Evolutionary conservation across 192 early-diverging fungal species (phyloP).

Genomic region (Paraglomus occultum): DNA sequence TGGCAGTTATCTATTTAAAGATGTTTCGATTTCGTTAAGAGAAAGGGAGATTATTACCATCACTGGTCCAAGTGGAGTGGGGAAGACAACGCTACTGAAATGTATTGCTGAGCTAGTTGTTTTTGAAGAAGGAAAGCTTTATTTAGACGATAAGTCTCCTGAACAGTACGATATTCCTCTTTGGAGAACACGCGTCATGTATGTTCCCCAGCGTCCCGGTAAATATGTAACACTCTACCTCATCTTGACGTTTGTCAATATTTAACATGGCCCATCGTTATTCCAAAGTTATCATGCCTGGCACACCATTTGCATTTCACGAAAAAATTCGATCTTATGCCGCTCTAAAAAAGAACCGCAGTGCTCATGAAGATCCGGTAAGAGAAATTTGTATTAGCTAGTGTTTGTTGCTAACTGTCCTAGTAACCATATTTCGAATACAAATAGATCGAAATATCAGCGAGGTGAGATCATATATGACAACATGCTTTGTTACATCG

Average conservation of each 20-base stretch:
- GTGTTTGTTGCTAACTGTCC: background rate
- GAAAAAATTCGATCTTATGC: constrained; percentile 53
- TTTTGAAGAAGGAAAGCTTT: constrained; percentile 58
- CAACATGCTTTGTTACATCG: background rate
- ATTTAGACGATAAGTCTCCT: constrained; percentile 50
- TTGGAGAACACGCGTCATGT: constrained; percentile 79
- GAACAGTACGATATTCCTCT: constrained; percentile 58
- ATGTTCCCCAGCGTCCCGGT: constrained; percentile 78
- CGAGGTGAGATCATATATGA: background rate
- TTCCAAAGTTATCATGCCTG: constrained; percentile 54
- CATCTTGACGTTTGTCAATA: too few species aligned
- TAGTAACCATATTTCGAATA: background rate
- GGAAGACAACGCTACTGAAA: constrained; percentile 84
- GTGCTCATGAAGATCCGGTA: constrained; percentile 57
- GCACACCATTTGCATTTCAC: constrained; percentile 72
- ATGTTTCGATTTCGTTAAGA: constrained; percentile 53
- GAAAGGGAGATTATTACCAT: constrained; percentile 57
- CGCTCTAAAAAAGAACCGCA: constrained; percentile 42
- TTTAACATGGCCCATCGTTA: too few species aligned
- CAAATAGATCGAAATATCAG: constrained; percentile 22
- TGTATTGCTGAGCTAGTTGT: constrained; percentile 73
- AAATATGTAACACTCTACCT: background rate
- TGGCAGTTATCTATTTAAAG: constrained; percentile 53
- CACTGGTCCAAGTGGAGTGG: constrained; percentile 70
- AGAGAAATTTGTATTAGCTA: constrained; percentile 32